phyloP scores from a whole-genome alignment of 208 protist species.

The Strigomonas culicis region DNA sequence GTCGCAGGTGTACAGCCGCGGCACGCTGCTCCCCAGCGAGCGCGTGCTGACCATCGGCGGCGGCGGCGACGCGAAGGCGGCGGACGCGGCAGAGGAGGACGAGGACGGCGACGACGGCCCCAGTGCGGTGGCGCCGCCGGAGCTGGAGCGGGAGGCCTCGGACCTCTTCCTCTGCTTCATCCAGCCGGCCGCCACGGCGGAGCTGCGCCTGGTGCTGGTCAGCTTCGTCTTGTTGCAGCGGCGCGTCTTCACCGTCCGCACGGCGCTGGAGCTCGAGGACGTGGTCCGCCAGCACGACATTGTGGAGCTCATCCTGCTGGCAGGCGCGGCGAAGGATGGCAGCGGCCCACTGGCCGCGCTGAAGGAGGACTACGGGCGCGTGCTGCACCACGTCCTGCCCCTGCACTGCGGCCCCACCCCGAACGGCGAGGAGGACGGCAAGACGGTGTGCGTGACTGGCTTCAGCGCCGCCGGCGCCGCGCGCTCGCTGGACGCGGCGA shows the following conservation, averaged over 20 bases:
- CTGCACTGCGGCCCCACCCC: constrained; percentile 71
- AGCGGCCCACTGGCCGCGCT: constrained; percentile 21
- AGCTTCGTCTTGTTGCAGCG: constrained; percentile 73
- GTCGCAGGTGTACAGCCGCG: constrained; percentile 76
- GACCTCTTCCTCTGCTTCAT: constrained; percentile 78
- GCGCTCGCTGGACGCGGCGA: constrained; percentile 34
- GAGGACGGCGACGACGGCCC: constrained; percentile 18
- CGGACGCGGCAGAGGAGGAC: constrained; percentile 11
- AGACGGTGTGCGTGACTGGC: constrained; percentile 40
- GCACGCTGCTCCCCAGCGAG: constrained; percentile 77
- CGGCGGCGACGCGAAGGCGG: constrained; percentile 7
- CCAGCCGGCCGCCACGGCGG: not conserved
- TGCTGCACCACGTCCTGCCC: constrained; percentile 42
- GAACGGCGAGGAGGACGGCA: constrained; percentile 72
- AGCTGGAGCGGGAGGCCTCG: constrained; percentile 26
- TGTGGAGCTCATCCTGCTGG: constrained; percentile 66
- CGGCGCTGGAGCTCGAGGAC: constrained; percentile 59
- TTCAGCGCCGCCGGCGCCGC: constrained; percentile 3
- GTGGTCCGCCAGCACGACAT: constrained; percentile 66
- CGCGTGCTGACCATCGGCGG: constrained; percentile 33
- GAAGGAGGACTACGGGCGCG: constrained; percentile 31
- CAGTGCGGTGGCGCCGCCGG: not conserved
- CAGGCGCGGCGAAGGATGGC: not conserved
- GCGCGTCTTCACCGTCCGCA: constrained; percentile 19
- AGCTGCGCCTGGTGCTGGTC: constrained; percentile 46